Conservation (phyloP, 805 yeast genomes). For the Hemisphaericaspora nanyangensis region DNA sequence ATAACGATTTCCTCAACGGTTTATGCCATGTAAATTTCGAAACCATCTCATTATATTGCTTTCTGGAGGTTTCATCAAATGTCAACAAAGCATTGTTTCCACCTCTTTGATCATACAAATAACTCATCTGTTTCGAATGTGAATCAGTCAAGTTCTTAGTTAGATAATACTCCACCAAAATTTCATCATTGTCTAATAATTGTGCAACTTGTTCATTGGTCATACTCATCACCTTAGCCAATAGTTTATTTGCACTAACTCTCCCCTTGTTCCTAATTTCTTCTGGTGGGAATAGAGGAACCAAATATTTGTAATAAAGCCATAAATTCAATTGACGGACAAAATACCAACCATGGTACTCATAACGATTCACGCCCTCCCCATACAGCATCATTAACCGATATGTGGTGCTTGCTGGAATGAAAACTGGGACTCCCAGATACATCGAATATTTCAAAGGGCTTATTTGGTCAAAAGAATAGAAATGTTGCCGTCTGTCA, state of each 20-base stretch:
- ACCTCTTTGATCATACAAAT: conserved; percentile 16
- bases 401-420: conserved; percentile 22
- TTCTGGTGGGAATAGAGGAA: conserved; percentile 9
- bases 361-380: conserved; percentile 18
- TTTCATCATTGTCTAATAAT: conserved; percentile 17
- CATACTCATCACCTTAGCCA: conserved; percentile 10
- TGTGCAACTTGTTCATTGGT: conserved; percentile 16
- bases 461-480: conserved; percentile 43
- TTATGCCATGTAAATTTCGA: conserved; percentile 17
- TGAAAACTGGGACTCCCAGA: conserved; percentile 45
- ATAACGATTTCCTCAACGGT: conserved; percentile 23
- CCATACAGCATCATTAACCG: conserved; percentile 19
- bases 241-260: conserved; percentile 10
- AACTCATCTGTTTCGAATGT: conserved; percentile 20
- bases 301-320: conserved; percentile 13
- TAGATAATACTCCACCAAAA: conserved; percentile 23
- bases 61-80: conserved; percentile 11
- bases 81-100: conserved; percentile 18
- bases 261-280: conserved; percentile 9
- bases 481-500: conserved; percentile 62
- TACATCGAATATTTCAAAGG: conserved; percentile 51
- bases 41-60: conserved; percentile 18
- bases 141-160: conserved; percentile 21
- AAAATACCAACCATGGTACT: conserved; percentile 17
- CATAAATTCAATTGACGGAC: conserved; percentile 17